Percentiles rank a stretch among this genome's conserved stretches.
These are phyloP conservation scores for Emergomyces pasteurianus DNA, from an alignment of 2,329 filamentous ascomycete species.

Conservation along the genomic window DNA sequence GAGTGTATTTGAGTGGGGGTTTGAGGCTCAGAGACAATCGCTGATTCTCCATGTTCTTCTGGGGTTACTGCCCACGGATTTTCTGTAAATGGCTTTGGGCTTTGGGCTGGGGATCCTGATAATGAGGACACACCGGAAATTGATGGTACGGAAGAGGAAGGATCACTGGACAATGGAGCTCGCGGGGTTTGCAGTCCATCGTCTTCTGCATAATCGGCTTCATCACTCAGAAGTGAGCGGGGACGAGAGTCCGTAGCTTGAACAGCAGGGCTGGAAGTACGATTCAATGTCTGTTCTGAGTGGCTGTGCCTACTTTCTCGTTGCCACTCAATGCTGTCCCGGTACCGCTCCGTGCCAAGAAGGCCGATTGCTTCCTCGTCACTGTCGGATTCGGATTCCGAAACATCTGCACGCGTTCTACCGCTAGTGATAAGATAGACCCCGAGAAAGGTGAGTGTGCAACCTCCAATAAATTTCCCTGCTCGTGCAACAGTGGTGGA, in stretches of 20 bases:
- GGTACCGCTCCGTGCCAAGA: conserved; percentile 27
- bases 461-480: conserved; percentile 78
- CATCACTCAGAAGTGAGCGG: conserved; percentile 23
- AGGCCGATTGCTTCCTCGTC: conserved; percentile 45
- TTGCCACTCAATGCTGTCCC: conserved; percentile 20
- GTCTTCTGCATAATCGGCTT: conserved; percentile 20
- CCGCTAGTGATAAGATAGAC: conserved; percentile 97
- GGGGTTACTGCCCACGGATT: conserved; percentile 29
- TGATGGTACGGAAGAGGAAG: conserved; percentile 23
- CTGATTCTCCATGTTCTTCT: conserved; percentile 9
- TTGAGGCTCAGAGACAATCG: conserved; percentile 9
- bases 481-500: conserved; percentile 62
- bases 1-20: conserved; percentile 15
- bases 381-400: conserved; percentile 43
- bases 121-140: conserved; percentile 21
- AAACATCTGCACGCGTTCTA: conserved; percentile 46
- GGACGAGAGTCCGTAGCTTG: conserved; percentile 17
- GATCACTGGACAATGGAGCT: conserved; percentile 21
- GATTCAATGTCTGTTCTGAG: conserved; percentile 1
- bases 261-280: neutral
- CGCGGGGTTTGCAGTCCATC: conserved; percentile 23
- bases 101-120: conserved; percentile 13
- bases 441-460: conserved; percentile 82
- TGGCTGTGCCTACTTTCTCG: conserved; percentile 13
- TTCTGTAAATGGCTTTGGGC: conserved; percentile 23